These are phyloP conservation scores for Ostreobium quekettii DNA, from an alignment of 139 green algal species.

Conservation along the genomic window DNA sequence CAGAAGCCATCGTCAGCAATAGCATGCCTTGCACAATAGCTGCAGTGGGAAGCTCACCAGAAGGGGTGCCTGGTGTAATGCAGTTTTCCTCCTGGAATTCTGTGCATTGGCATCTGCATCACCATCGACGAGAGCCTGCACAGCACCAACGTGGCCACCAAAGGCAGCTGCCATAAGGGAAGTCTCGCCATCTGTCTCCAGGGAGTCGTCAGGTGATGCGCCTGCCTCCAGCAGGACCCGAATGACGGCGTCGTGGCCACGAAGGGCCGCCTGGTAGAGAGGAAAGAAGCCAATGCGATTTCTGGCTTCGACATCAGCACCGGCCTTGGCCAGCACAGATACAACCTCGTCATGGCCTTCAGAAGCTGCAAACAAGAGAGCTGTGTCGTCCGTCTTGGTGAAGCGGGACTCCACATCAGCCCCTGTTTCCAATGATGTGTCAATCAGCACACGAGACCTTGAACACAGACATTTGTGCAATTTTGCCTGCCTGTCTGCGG, in stretches of 20 bases:
- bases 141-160: neutral
- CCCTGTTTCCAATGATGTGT: too few species aligned
- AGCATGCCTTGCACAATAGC: too few species aligned
- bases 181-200: neutral
- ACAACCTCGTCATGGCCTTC: neutral
- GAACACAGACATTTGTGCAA: too few species aligned
- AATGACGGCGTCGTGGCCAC: conserved; percentile 13
- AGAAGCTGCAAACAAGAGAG: neutral
- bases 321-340: neutral
- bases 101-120: neutral
- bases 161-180: neutral
- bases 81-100: neutral
- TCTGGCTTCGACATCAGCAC: neutral
- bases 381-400: neutral
- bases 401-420: neutral
- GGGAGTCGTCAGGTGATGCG: conserved; percentile 1
- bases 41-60: too few species aligned
- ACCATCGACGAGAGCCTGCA: neutral
- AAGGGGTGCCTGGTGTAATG: neutral
- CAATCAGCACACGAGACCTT: too few species aligned
- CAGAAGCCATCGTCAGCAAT: too few species aligned
- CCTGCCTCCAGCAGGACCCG: conserved; percentile 8
- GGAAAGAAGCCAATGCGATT: conserved; percentile 11
- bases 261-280: conserved; percentile 17
- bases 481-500: too few species aligned